Percentiles rank a stretch among this genome's conserved stretches.
These are phyloP conservation scores for Ogataea pignaliae DNA, from an alignment of 805 yeast genomes.

Conservation along the genomic window DNA sequence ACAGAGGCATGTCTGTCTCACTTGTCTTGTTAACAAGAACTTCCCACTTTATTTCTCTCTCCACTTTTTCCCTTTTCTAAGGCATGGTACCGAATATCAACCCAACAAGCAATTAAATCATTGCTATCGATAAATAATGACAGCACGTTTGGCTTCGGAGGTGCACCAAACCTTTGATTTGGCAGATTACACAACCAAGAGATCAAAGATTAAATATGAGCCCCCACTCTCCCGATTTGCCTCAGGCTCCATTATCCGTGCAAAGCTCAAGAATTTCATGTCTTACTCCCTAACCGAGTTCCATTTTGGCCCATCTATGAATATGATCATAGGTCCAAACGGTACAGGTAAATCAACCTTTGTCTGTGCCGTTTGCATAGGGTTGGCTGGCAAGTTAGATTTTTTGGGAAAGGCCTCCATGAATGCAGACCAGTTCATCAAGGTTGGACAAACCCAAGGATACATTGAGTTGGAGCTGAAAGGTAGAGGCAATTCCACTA, in stretches of 20 bases:
- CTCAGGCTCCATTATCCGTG: conserved; percentile 43
- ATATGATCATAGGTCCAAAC: conserved; percentile 93
- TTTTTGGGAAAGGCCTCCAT: conserved; percentile 64
- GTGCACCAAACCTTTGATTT: background rate
- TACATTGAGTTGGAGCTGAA: conserved; percentile 49
- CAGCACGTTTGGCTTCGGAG: too few relatives aligned
- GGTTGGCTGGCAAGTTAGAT: conserved; percentile 76
- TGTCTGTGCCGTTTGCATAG: conserved; percentile 88
- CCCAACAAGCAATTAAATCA: too few relatives aligned
- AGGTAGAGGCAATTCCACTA: conserved; percentile 32
- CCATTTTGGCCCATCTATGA: conserved; percentile 73
- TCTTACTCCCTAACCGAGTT: conserved; percentile 69
- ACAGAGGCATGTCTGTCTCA: too few relatives aligned
- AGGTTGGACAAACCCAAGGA: conserved; percentile 51
- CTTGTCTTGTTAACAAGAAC: too few relatives aligned
- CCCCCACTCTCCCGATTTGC: background rate
- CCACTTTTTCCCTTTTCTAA: too few relatives aligned
- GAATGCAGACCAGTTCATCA: conserved; percentile 63
- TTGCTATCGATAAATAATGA: too few relatives aligned
- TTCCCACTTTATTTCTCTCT: too few relatives aligned
- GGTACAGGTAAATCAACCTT: conserved; percentile 95
- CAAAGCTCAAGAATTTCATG: conserved; percentile 58
- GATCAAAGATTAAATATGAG: background rate
- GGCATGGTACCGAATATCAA: too few relatives aligned
- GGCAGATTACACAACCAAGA: background rate